Conservation (phyloP, 73 alveolate species). For the Tetrahymena malaccensis region DNA sequence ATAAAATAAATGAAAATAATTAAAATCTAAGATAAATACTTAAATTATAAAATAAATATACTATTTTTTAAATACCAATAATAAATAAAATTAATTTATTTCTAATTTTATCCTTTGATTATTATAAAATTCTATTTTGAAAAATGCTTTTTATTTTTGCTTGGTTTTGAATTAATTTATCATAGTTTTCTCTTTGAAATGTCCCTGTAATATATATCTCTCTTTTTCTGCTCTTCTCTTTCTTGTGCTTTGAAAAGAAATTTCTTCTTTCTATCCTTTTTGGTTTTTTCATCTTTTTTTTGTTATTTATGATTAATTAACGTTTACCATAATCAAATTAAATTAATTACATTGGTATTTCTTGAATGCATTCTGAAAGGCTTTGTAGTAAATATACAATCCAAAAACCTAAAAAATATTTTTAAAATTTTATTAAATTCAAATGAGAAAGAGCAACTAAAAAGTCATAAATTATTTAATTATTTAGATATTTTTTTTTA, state of each 20-base stretch:
- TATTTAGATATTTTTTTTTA: too few relatives aligned
- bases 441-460: background rate
- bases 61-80: too few relatives aligned
- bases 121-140: too few relatives aligned
- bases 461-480: too few relatives aligned
- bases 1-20: too few relatives aligned
- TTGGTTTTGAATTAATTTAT: background rate
- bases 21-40: too few relatives aligned
- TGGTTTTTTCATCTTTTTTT: background rate
- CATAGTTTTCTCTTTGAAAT: background rate
- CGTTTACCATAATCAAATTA: background rate
- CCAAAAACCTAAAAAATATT: background rate
- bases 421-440: background rate
- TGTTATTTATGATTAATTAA: background rate
- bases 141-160: too few relatives aligned
- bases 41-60: too few relatives aligned
- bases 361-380: background rate
- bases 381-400: background rate
- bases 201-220: background rate
- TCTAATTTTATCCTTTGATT: too few relatives aligned
- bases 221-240: background rate
- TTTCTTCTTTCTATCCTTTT: background rate
- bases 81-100: too few relatives aligned
- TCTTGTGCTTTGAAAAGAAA: background rate
- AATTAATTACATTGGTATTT: background rate